A percentile compares a stretch with the other conserved stretches of the same genome.
These are phyloP conservation scores for Isabelozyma pseudorhagii DNA, from an alignment of 805 yeast species.

Conservation along the genomic window DNA sequence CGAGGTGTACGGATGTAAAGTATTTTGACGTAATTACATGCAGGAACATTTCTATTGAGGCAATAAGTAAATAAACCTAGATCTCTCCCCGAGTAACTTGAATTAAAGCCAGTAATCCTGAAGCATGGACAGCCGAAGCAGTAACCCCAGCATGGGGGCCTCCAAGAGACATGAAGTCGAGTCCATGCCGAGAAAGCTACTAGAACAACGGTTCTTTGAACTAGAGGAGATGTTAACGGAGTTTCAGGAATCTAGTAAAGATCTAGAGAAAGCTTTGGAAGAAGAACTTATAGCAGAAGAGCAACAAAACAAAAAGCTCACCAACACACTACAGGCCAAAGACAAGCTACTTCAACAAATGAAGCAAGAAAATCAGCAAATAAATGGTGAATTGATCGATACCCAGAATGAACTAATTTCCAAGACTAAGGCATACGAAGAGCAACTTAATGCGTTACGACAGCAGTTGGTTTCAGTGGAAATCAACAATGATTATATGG, in stretches of 20 bases:
- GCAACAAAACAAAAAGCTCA: slow-evolving; percentile 14
- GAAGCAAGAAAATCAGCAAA: slow-evolving; percentile 8
- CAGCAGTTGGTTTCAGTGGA: slow-evolving; percentile 37
- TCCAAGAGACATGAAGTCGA: neutral
- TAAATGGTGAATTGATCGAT: slow-evolving; percentile 17
- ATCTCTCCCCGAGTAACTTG: neutral
- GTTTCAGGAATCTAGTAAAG: slow-evolving; percentile 43
- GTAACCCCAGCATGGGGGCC: neutral
- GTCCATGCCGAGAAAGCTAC: slow-evolving; percentile 14
- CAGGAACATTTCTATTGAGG: neutral
- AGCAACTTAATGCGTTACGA: slow-evolving; percentile 18
- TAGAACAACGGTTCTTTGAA: slow-evolving; percentile 26
- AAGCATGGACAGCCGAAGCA: neutral
- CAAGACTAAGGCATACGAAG: slow-evolving; percentile 13
- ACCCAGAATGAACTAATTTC: slow-evolving; percentile 10
- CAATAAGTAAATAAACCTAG: neutral
- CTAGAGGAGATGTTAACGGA: slow-evolving; percentile 37
- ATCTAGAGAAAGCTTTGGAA: slow-evolving; percentile 43
- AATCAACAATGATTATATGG: slow-evolving; percentile 41
- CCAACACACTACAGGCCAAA: slow-evolving; percentile 10
- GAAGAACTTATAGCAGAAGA: slow-evolving; percentile 39
- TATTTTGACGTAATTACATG: neutral
- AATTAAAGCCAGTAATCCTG: neutral
- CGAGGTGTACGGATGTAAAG: neutral
- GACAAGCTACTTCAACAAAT: slow-evolving; percentile 16